Base-by-base conservation (phyloP, 2,329 filamentous ascomycete genomes). In the Knufia fluminis region DNA sequence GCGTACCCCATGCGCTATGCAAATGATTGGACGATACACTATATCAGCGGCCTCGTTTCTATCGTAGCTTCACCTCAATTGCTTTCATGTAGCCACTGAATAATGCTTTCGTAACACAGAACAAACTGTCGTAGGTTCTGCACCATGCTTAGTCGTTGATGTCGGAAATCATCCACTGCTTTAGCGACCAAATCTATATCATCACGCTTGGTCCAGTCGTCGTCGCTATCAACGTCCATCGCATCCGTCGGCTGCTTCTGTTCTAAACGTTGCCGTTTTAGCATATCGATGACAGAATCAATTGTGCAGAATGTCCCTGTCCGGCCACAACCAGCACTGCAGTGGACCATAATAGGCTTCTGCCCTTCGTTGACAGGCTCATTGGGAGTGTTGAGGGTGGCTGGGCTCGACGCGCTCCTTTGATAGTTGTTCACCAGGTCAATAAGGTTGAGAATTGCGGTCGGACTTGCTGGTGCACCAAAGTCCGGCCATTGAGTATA, bases 401-500 rank as follows among this genome's bases (percentile, higher is more conserved):
- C 51, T 43, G 38, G 60, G 49, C 23, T 59, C 53, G 54, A 60
- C 19, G 60, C 62, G 19, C 60, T 57, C 71, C 65, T 16, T 69
- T 78, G 52, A 65, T 82, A 88, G 28, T 78, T 74, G 60, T 86
- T 92, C 59, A 85, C 86, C 46, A 95, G 78, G 65, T 96, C 89
- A n/a, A 97, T 86, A 14, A 98, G 70, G 1, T 84, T 86, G 14
- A 98, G 75, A 1, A 98, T 75, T 60, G 97, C 89, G 3, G 81
- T 80, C 1, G 92, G 89, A 60, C 94, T 85, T 0, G 92, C 89
- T 0, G 91, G 91, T 0, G 89, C 85, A 17, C 92, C 92, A 66
- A 97, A 96, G 62, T 98, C 92, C 0, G 92, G 92, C 92, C 92
- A 98, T n/a, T 85, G 83, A 0, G 88, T 82, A 64, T 96, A 97